A percentile compares a stretch with the other conserved stretches of the same genome.
These are phyloP conservation scores for Pseudoturritis turrita DNA, from an alignment of 345 rosid species.

Conservation along the genomic window DNA sequence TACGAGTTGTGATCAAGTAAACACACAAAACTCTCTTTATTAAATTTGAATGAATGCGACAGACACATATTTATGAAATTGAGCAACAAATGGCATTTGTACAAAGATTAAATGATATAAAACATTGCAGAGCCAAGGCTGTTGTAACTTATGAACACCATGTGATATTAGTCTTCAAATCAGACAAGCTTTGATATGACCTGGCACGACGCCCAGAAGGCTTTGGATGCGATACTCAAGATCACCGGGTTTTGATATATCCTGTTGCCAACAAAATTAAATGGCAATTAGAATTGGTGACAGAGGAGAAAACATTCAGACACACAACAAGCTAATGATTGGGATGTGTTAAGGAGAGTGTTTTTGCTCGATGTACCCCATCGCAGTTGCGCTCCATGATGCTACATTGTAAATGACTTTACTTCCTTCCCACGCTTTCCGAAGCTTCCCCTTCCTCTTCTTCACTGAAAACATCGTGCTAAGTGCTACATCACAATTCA, in stretches of 20 bases:
- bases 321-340: not conserved
- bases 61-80: not conserved
- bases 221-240: conserved; percentile 70
- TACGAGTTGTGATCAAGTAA: not conserved
- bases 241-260: conserved; percentile 89
- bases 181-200: conserved; percentile 83
- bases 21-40: not conserved
- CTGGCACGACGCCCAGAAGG: conserved; percentile 85
- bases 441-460: conserved; percentile 86
- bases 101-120: conserved; percentile 19
- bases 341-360: not conserved
- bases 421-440: conserved; percentile 99
- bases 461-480: conserved; percentile 81
- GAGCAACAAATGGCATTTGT: conserved; percentile 14
- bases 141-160: conserved; percentile 7
- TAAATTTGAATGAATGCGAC: not conserved
- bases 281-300: not conserved
- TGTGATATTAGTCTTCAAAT: conserved; percentile 23
- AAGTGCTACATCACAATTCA: conserved; percentile 50
- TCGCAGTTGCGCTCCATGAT: conserved; percentile 97
- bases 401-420: conserved; percentile 88
- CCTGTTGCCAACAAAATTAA: conserved; percentile 30
- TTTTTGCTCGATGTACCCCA: conserved; percentile 46
- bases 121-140: conserved; percentile 20
- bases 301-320: not conserved